Evolutionary conservation across 2,329 filamentous ascomycete species (phyloP), one percentile per base, ranked within the genome.

Genomic region (Pseudogymnoascus sp.): DNA sequence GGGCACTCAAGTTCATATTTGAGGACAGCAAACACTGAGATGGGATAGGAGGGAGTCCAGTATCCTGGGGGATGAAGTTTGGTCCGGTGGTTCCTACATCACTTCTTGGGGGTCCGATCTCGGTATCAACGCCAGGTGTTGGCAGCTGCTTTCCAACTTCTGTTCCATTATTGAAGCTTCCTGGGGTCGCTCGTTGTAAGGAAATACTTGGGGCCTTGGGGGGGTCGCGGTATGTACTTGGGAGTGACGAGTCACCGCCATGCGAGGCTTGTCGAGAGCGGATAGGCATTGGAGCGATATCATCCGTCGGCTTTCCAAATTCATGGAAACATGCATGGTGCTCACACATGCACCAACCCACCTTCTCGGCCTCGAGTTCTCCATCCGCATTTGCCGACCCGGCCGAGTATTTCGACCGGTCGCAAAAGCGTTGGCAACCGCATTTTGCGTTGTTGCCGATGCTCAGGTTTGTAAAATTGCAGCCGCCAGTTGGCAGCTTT

Each of bases 311-410:
- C 50, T 56, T 56, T 35, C 37, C 29, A 44, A 44, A 40, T 59
- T 76, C 72, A 73, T 84, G 82, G 69, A 80, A 84, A 71, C 82
- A 84, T 6, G 81, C 81, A 76, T 84, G 82, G 70, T 84, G 82
- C 42, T 79, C 79, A 68, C 82, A 84, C 63, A 80, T 78, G 72
- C 82, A 84, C 71, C 62, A 64, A 62, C 37, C 17, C 68, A 65
- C 62, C 64, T 61, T 37, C 44, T 59, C 46, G 31, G 31, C 59
- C 60, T 62, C 17, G 53, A 62, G 19, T 50, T 60, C 33, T 35
- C 33, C 46, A 19, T 33, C 50, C 10, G 29, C 50, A 35, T 56
- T 35, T 21, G 10, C 13, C 6, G 17, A 13, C 29, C 50, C 29
- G 50, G 50, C 29, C 50, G 50, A 56, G 50, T 56, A 56, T 56